These are phyloP conservation scores for Solanum clarkiae DNA, from an alignment of 257 asterid species.

Conservation along the genomic window DNA sequence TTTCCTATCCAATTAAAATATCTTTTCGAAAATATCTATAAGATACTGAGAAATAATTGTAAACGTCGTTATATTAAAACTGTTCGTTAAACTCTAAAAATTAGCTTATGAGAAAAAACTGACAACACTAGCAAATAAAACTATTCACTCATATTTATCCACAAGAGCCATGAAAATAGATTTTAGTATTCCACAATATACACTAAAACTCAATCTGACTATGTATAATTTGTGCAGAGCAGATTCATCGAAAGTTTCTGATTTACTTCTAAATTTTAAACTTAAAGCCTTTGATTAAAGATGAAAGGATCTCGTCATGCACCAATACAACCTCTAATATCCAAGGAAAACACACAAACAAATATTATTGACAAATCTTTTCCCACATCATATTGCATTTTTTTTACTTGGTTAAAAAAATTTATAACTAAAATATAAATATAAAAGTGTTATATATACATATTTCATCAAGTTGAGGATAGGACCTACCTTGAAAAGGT, in stretches of 20 bases:
- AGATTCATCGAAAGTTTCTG: neutral
- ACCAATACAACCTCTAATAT: neutral
- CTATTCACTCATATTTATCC: neutral
- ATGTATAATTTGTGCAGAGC: neutral
- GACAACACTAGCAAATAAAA: neutral
- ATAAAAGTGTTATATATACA: neutral
- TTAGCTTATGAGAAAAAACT: neutral
- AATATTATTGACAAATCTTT: neutral
- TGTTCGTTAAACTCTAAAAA: neutral
- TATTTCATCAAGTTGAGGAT: neutral
- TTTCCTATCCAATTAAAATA: neutral
- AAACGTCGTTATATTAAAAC: rapidly evolving
- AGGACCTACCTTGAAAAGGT: neutral
- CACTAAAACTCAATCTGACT: too few relatives aligned
- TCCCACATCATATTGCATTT: neutral
- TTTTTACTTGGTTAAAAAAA: neutral
- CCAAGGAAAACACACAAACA: neutral
- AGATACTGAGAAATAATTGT: neutral
- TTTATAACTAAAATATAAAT: neutral
- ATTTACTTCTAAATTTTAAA: neutral
- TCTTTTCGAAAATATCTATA: neutral
- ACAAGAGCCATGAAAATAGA: neutral
- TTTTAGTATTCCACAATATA: neutral
- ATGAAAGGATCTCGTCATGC: neutral
- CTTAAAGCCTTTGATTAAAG: neutral